Evolutionary conservation across 2,329 filamentous ascomycete genomes (phyloP).

Genomic region (Lasiodiplodia sp.): DNA sequence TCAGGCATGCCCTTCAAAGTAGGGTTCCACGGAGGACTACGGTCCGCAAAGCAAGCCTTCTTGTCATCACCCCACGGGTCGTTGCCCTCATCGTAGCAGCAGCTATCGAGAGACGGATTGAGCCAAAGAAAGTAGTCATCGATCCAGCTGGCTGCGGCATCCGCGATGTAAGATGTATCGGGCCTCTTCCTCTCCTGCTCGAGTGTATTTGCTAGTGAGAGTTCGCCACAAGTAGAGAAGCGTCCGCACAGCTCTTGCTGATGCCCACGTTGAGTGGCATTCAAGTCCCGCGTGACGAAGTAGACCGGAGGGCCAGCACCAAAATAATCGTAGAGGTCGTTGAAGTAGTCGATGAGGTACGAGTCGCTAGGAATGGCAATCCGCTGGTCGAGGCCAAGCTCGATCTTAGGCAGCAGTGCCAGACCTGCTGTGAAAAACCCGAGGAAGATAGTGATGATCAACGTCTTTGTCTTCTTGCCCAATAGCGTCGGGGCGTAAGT

Average conservation of each 20-base stretch:
- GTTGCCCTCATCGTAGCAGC: conserved; percentile 68
- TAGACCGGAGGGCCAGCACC: conserved; percentile 93
- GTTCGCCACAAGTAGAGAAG: conserved; percentile 85
- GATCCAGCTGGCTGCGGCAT: conserved; percentile 92
- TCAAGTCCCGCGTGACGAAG: conserved; percentile 85
- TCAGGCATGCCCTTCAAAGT: conserved; percentile 92
- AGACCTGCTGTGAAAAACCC: conserved; percentile 86
- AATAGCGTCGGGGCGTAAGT: conserved; percentile 84
- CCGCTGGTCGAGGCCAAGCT: conserved; percentile 90
- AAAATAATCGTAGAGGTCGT: conserved; percentile 93
- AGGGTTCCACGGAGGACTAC: conserved; percentile 85
- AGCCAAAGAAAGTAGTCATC: conserved; percentile 97
- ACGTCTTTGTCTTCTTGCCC: conserved; percentile 78
- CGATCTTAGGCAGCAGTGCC: conserved; percentile 81
- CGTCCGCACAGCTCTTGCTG: conserved; percentile 90
- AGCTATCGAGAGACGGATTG: conserved; percentile 79
- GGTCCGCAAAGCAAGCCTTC: conserved; percentile 76
- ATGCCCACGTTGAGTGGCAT: conserved; percentile 75
- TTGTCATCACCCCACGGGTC: conserved; percentile 41
- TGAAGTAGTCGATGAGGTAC: conserved; percentile 95
- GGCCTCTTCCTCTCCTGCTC: conserved; percentile 94
- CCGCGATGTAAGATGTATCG: conserved; percentile 84
- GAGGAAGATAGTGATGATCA: conserved; percentile 80
- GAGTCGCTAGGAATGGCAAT: conserved; percentile 93
- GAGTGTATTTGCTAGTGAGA: conserved; percentile 86